Base-by-base conservation (phyloP, 228 moss, liverwort and hornwort species). In the Sphagnum fallax region DNA sequence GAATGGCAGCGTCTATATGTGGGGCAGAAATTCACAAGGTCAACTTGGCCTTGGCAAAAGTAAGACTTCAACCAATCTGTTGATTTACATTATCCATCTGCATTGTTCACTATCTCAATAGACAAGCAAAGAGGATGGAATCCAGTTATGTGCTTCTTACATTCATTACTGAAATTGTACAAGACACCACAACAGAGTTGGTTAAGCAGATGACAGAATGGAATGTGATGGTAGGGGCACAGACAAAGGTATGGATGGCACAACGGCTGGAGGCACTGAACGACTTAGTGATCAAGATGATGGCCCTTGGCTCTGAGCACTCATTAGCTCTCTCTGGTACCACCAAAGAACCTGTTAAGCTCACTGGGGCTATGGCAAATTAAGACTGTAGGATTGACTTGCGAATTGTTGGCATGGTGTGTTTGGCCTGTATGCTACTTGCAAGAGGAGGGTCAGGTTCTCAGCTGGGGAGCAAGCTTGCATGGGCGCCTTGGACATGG, bases 21-120 rank as follows among this genome's bases (percentile, higher is more conserved):
- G 98, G 98, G 98, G 98, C 50, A 86, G 90, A 72, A 98, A 94
- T 50, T 71, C 73, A 8, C 85, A 88, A 70, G 93, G 98, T 63
- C 98, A 98, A 76, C 92, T 98, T 8, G 98, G 98, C 15, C 83
- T 98, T 63, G 98, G 98, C 68, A 90, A 81, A 80, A 83, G 89
- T 89, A 74, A 83, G 82, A 60, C 63, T 62, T 52, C 4, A 16
- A 32, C 32, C 32, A 32, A 32, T 2, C 32, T 32, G 32, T 32
- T 32, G 32, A 32, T 32, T 32, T 16, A 60, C 18, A 47, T 5
- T 47, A 16, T 10, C 32, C 32, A 32, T 32, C 32, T 32, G 32
- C 32, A 32, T 32, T 32, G 32, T 32, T 32, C 32, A 32, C 32
- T 32, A 32, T 32, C 32, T 32, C 32, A 32, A 32, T 32, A 32